Conservation (phyloP, 192 early-diverging fungal species). For the Coemansia sp. region DNA sequence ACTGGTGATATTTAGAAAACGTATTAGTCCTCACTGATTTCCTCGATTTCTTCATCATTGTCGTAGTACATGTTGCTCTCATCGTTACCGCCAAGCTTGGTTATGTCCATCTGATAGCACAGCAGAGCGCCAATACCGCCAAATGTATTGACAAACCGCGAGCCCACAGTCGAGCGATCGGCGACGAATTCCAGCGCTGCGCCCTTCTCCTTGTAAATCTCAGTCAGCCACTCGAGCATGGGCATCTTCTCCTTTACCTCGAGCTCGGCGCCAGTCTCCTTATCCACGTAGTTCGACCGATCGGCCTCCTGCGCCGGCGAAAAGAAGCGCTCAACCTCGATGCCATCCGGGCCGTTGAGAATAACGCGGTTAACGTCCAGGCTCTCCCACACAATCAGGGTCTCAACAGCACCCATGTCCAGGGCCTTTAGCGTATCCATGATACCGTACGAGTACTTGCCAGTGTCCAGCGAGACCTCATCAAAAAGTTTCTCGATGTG, state of each 20-base stretch:
- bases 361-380: conserved; percentile 74
- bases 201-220: conserved; percentile 93
- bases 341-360: conserved; percentile 69
- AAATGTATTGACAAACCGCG: conserved; percentile 94
- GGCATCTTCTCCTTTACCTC: conserved; percentile 75
- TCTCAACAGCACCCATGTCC: conserved; percentile 92
- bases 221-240: conserved; percentile 92
- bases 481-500: conserved; percentile 91
- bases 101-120: conserved; percentile 86
- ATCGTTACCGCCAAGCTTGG: conserved; percentile 64
- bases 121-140: conserved; percentile 92
- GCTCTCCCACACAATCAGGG: conserved; percentile 92
- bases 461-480: conserved; percentile 91
- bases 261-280: conserved; percentile 64
- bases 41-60: conserved; percentile 19
- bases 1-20: conserved; percentile 1
- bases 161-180: conserved; percentile 89
- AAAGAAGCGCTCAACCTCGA: conserved; percentile 65
- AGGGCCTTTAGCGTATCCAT: conserved; percentile 92
- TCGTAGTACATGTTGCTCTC: conserved; percentile 63
- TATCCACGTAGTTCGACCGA: conserved; percentile 64
- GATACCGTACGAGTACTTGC: conserved; percentile 92
- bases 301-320: conserved; percentile 82
- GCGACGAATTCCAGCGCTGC: conserved; percentile 89
- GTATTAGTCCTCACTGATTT: conserved; percentile 14